A percentile compares a stretch with the other conserved stretches of the same genome.
These are phyloP conservation scores for Vicia villosa DNA, from an alignment of 306 rosid species.

Conservation along the genomic window DNA sequence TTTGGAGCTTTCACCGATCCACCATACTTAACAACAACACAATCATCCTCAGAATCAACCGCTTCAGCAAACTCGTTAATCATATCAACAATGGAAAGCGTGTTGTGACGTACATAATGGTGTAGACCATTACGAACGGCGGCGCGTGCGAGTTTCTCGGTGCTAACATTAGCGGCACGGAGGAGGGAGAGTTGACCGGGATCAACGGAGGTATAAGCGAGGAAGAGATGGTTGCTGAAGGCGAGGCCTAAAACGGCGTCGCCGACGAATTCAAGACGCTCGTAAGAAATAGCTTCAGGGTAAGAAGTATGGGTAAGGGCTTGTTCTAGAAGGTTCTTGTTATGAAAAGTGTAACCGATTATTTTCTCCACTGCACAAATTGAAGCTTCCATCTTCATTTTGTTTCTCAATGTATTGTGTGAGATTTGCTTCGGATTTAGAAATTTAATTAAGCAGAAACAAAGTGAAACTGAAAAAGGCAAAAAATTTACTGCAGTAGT, in stretches of 20 bases:
- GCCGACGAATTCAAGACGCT: constrained; percentile 79
- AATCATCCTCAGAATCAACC: constrained; percentile 42
- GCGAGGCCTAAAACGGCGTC: constrained; percentile 63
- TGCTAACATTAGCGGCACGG: too few species aligned
- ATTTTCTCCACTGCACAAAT: constrained; percentile 46
- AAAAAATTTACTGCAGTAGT: too few species aligned
- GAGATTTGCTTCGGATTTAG: too few species aligned
- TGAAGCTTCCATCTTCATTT: constrained; percentile 25
- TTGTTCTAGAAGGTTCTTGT: constrained; percentile 62
- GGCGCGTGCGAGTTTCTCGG: too few species aligned
- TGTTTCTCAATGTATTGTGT: too few species aligned
- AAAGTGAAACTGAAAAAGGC: too few species aligned
- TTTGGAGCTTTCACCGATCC: constrained; percentile 81
- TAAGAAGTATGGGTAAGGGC: constrained; percentile 77
- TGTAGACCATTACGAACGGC: too few species aligned
- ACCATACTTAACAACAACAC: constrained; percentile 42
- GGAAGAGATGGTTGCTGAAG: constrained; percentile 50
- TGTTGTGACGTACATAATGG: too few species aligned
- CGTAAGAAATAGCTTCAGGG: constrained; percentile 38
- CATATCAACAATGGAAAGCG: too few species aligned
- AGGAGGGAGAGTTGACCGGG: constrained; percentile 62
- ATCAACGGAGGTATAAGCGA: constrained; percentile 47
- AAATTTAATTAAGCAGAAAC: too few species aligned
- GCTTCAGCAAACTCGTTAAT: constrained; percentile 54
- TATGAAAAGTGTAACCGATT: constrained; percentile 44